phyloP scores from a whole-genome alignment of 2,329 filamentous ascomycete species.

The Tympanopsis confertula region DNA sequence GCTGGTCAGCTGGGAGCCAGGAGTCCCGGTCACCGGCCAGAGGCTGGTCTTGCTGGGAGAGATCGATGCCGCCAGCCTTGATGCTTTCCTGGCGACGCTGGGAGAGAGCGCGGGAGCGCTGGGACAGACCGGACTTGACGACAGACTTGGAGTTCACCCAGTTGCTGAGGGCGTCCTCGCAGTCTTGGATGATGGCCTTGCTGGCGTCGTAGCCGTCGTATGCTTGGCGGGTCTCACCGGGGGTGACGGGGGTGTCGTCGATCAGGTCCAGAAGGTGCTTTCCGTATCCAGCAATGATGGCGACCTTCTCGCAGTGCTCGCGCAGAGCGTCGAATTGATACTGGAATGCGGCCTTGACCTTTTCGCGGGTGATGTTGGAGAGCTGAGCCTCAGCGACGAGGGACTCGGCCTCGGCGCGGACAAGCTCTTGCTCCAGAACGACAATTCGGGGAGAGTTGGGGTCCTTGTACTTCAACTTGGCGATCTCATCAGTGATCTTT shows the following conservation, averaged over 20 bases:
- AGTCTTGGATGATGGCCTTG: conserved; percentile 98
- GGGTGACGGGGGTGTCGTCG: conserved; percentile 92
- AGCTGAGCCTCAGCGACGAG: conserved; percentile 95
- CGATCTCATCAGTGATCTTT: conserved; percentile 98
- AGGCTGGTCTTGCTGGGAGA: conserved; percentile 71
- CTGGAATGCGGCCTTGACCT: conserved; percentile 94
- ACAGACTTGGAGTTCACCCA: conserved; percentile 88
- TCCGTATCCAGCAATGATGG: conserved; percentile 92
- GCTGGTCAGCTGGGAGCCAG: conserved; percentile 66
- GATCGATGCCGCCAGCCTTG: conserved; percentile 61
- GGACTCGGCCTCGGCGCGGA: conserved; percentile 96
- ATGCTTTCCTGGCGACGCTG: conserved; percentile 70
- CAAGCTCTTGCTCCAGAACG: conserved; percentile 94
- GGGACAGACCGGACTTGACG: conserved; percentile 77
- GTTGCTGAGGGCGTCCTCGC: conserved; percentile 91
- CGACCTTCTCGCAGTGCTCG: conserved; percentile 95
- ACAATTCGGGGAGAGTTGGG: conserved; percentile 96
- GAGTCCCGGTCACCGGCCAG: conserved; percentile 63
- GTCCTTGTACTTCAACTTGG: conserved; percentile 98
- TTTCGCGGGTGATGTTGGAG: conserved; percentile 98
- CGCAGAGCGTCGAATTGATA: conserved; percentile 97
- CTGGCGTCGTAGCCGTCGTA: conserved; percentile 98
- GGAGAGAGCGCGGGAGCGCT: conserved; percentile 75
- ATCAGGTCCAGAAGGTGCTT: conserved; percentile 97
- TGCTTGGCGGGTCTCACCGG: conserved; percentile 85